Conservation (phyloP, 164 flowering plant genomes). For the Platanus orientalis region DNA sequence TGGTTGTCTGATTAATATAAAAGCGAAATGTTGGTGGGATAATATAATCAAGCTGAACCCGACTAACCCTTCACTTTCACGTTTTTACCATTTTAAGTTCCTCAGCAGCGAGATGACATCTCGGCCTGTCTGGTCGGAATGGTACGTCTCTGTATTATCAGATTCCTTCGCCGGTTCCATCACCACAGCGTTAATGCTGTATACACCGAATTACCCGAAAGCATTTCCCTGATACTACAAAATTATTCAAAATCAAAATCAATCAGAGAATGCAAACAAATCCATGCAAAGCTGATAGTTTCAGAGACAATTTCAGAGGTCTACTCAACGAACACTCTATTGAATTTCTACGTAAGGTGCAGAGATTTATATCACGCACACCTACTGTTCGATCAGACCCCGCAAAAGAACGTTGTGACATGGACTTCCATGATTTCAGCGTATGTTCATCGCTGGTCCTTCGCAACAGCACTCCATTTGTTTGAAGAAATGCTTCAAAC, state of each 20-base stretch:
- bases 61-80: too few relatives aligned
- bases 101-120: not conserved
- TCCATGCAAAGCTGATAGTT: constrained; percentile 15
- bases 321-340: constrained; percentile 13
- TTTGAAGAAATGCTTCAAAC: constrained; percentile 20
- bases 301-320: constrained; percentile 9
- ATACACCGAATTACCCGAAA: not conserved
- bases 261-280: constrained; percentile 19
- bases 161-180: constrained; percentile 5
- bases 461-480: constrained; percentile 11
- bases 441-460: constrained; percentile 12
- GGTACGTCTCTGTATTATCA: not conserved
- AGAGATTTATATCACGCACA: constrained; percentile 17
- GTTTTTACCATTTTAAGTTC: too few relatives aligned
- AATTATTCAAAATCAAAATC: constrained; percentile 19
- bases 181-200: not conserved
- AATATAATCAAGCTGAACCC: not conserved
- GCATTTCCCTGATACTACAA: constrained; percentile 9
- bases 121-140: not conserved
- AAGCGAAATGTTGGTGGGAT: not conserved
- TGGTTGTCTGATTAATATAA: too few relatives aligned
- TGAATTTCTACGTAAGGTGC: constrained; percentile 16
- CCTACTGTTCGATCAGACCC: constrained; percentile 17
- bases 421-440: constrained; percentile 28
- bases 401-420: constrained; percentile 17